Evolutionary conservation across 2,329 filamentous ascomycete genomes (phyloP).

Genomic region (Xylaria sp.): DNA sequence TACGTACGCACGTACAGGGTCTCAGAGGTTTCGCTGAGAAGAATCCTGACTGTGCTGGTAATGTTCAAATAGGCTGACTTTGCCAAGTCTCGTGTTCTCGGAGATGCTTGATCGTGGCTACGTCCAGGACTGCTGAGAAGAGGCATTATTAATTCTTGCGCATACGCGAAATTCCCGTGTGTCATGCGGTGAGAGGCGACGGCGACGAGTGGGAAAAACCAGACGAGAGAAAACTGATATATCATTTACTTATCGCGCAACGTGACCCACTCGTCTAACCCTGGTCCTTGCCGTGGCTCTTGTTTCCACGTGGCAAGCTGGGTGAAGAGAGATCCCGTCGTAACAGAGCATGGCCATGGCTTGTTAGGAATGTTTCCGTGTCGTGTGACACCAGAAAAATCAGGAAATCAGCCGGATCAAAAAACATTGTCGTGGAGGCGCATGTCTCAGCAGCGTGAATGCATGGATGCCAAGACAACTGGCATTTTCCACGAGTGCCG

Average conservation of each 20-base stretch:
- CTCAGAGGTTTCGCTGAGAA: not conserved
- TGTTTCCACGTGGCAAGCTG: slow-evolving; percentile 36
- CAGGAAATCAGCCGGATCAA: slow-evolving; percentile 12
- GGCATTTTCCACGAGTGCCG: not conserved
- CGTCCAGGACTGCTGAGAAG: not conserved
- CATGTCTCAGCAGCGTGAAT: slow-evolving; percentile 27
- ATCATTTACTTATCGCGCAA: slow-evolving; percentile 15
- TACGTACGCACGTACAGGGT: not conserved
- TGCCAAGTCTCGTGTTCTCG: slow-evolving; percentile 20
- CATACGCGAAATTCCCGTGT: slow-evolving; percentile 11
- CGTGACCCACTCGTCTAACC: slow-evolving; percentile 28
- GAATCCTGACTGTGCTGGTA: slow-evolving; percentile 1
- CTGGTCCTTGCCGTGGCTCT: slow-evolving; percentile 29
- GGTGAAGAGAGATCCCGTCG: slow-evolving; percentile 26
- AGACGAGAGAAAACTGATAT: slow-evolving; percentile 23
- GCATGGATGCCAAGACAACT: slow-evolving; percentile 26
- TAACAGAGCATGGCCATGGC: slow-evolving; percentile 3
- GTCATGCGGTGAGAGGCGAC: slow-evolving; percentile 22
- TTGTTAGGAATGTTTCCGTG: slow-evolving; percentile 13
- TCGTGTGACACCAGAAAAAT: slow-evolving; percentile 22
- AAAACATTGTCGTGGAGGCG: slow-evolving; percentile 24
- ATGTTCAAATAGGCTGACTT: not conserved
- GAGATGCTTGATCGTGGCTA: slow-evolving; percentile 10
- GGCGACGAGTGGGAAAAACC: not conserved
- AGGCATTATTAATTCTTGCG: slow-evolving; percentile 11